These are phyloP conservation scores for Trichoderma simmonsii DNA, from an alignment of 2,329 filamentous ascomycete genomes.

Conservation along the genomic window DNA sequence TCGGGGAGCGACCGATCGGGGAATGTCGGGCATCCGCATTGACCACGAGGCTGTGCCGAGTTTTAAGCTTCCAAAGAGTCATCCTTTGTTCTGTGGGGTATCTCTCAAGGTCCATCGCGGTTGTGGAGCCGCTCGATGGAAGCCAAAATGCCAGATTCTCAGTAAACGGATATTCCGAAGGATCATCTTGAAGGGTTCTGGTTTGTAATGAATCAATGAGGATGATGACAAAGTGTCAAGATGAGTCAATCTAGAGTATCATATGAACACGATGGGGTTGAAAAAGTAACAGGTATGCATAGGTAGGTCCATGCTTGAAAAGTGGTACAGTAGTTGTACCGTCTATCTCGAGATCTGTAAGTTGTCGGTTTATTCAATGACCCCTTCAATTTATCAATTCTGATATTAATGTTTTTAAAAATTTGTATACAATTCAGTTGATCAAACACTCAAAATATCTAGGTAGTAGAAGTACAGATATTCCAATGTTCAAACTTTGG, in stretches of 20 bases:
- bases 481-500: too few species aligned
- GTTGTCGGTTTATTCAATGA: neutral
- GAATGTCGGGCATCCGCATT: conserved; percentile 1
- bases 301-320: too few species aligned
- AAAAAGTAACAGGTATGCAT: too few species aligned
- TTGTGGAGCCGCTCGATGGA: neutral
- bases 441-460: neutral
- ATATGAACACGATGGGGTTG: neutral
- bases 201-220: neutral
- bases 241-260: neutral
- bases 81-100: conserved; percentile 1
- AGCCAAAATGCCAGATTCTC: neutral
- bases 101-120: neutral
- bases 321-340: neutral
- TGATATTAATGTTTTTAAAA: neutral
- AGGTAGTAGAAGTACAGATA: too few species aligned
- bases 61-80: conserved; percentile 3
- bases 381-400: neutral
- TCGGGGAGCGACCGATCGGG: neutral
- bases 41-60: neutral
- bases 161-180: neutral
- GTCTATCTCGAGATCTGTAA: neutral
- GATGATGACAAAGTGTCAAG: neutral
- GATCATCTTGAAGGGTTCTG: neutral
- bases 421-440: neutral